Base-by-base conservation (phyloP, 148 eudicot genomes). In the Persicaria tinctoria region DNA sequence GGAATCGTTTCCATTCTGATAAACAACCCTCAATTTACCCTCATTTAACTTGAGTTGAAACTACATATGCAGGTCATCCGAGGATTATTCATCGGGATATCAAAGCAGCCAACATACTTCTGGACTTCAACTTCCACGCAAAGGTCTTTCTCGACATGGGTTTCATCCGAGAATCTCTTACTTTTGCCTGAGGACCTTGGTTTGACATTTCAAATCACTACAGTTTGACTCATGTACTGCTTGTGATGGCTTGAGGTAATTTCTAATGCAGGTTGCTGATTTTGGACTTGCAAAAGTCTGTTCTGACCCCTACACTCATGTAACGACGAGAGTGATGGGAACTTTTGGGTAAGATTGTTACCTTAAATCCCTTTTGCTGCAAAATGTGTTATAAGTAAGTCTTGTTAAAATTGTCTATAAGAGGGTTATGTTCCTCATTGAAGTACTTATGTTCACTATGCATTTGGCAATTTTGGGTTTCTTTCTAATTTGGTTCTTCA, bases 321-420 rank as follows among this genome's bases (percentile, higher is more conserved):
- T 91, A 17, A 81, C 93, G 23, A 91, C 93, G 5, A 91, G 93
- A 44, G 85, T 91, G 46, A 86, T 88, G 97, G 97, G 97, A 75
- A 89, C 93, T 81, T 79, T 89, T 23, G 93, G 93, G 93, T 91
- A 73, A 59, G 79, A 44, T 44, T 51, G 16, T 51, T 51, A 27
- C 32, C 32, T 27, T 27, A 27, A 27, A 27, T 27, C 32, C 32
- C 32, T 27, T 27, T 27, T 27, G 32, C 32, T 27, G 32, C 32
- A 27, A 27, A 27, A 27, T 27, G 32, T 27, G 32, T 27, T 27
- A 27, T 27, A 27, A 27, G 32, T 27, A 0, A 27, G 32, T 27
- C 32, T 27, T 27, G 32, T 27, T 27, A 27, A 27, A 27, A 27
- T 27, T 27, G 32, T 27, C 32, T 27, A 1, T 27, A 27, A 27